These are phyloP conservation scores for Debaryomyces prosopidis DNA, from an alignment of 805 yeast genomes.

Conservation along the genomic window DNA sequence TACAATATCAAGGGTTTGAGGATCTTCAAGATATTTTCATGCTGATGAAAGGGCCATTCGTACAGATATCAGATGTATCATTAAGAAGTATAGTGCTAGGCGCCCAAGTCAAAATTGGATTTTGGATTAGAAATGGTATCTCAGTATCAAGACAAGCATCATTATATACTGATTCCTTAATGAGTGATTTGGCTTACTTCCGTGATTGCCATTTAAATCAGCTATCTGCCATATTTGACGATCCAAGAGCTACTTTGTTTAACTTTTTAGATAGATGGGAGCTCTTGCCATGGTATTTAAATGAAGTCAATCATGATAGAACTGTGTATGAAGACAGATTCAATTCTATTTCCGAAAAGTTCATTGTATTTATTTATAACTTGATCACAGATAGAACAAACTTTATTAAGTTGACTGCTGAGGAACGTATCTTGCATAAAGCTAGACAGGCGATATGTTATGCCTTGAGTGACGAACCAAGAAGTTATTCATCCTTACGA, in stretches of 20 bases:
- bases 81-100: conserved; percentile 61
- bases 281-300: conserved; percentile 48
- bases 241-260: conserved; percentile 33
- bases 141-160: conserved; percentile 52
- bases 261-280: conserved; percentile 59
- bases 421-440: conserved; percentile 23
- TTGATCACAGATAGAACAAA: conserved; percentile 38
- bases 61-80: conserved; percentile 55
- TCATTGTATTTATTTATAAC: conserved; percentile 45
- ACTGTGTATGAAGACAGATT: conserved; percentile 52
- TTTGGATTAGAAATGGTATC: conserved; percentile 75
- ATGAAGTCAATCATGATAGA: conserved; percentile 27
- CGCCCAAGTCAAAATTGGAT: conserved; percentile 61
- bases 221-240: conserved; percentile 38
- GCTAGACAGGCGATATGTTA: conserved; percentile 49
- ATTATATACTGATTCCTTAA: conserved; percentile 43
- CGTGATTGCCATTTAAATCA: conserved; percentile 51
- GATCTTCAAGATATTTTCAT: conserved; percentile 13
- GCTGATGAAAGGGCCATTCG: conserved; percentile 31
- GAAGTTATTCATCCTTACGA: conserved; percentile 52
- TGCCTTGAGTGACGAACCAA: conserved; percentile 51
- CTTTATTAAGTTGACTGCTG: conserved; percentile 23
- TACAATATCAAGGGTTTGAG: conserved; percentile 32
- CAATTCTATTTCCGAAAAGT: conserved; percentile 41
- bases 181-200: conserved; percentile 40